These are phyloP conservation scores for Coemansia sp. DNA, from an alignment of 192 early-diverging fungal species.

Conservation along the genomic window DNA sequence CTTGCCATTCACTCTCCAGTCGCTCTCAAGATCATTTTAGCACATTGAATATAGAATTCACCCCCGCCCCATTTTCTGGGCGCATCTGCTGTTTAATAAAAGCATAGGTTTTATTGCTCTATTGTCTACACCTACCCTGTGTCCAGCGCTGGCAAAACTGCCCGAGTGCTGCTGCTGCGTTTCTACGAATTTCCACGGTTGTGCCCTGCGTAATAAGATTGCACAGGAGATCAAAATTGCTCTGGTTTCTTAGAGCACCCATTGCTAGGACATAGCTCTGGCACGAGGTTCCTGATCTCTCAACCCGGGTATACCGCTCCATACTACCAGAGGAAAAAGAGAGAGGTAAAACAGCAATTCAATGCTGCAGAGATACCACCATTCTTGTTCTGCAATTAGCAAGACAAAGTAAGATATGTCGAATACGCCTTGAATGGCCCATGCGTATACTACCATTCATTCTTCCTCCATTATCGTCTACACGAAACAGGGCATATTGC, in stretches of 20 bases:
- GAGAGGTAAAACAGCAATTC: background rate
- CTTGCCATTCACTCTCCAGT: background rate
- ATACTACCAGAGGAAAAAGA: constrained; percentile 18
- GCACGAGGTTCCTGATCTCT: constrained; percentile 32
- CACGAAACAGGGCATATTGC: background rate
- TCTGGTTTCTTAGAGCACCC: constrained; percentile 23
- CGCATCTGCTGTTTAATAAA: background rate
- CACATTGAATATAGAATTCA: background rate
- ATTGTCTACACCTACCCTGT: constrained; percentile 15
- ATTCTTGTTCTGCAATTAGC: background rate
- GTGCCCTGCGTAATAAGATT: constrained; percentile 13
- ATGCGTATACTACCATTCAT: background rate
- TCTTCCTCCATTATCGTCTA: background rate
- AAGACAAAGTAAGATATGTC: background rate
- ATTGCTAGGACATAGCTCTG: constrained; percentile 47
- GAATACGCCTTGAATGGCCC: background rate
- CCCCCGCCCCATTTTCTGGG: background rate
- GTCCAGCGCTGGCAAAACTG: constrained; percentile 23
- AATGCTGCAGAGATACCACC: background rate
- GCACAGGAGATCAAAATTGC: constrained; percentile 26
- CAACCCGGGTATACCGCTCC: constrained; percentile 18
- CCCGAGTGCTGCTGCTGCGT: constrained; percentile 37
- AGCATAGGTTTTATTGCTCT: background rate
- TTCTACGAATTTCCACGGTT: constrained; percentile 44
- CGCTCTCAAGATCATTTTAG: constrained; percentile 1